Evolutionary conservation across 2,329 filamentous ascomycete species (phyloP).

Genomic region (Ophiobolus disseminans): DNA sequence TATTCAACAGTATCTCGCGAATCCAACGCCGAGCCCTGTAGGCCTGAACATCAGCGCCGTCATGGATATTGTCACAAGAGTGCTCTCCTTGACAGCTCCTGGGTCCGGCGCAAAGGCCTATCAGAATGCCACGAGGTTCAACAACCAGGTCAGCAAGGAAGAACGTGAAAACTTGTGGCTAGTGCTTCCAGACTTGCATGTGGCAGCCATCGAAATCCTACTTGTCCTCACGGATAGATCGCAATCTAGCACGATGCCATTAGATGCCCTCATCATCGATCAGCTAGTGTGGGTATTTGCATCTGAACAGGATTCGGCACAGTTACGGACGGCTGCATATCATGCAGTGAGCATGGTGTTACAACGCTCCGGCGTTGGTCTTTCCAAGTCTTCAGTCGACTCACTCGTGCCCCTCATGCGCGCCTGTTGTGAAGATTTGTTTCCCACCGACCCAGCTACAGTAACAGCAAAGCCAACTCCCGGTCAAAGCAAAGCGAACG

Average conservation of each 20-base stretch:
- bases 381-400: slow-evolving; percentile 70
- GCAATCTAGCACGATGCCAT: slow-evolving; percentile 62
- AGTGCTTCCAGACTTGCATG: slow-evolving; percentile 75
- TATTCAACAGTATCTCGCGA: slow-evolving; percentile 68
- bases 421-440: slow-evolving; percentile 76
- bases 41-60: slow-evolving; percentile 71
- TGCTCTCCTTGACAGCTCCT: slow-evolving; percentile 70
- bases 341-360: slow-evolving; percentile 65
- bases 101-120: slow-evolving; percentile 52
- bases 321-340: slow-evolving; percentile 69
- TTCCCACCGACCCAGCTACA: slow-evolving; percentile 54
- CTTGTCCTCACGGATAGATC: slow-evolving; percentile 65
- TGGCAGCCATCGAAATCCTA: slow-evolving; percentile 71
- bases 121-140: slow-evolving; percentile 61
- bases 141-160: slow-evolving; percentile 74
- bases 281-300: slow-evolving; percentile 75
- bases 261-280: slow-evolving; percentile 71
- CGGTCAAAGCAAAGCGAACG: slow-evolving; percentile 51
- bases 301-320: slow-evolving; percentile 56
- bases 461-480: slow-evolving; percentile 47
- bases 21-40: slow-evolving; percentile 70
- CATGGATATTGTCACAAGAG: slow-evolving; percentile 71
- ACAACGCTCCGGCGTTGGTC: slow-evolving; percentile 66
- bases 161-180: slow-evolving; percentile 82
- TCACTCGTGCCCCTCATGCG: slow-evolving; percentile 69